Evolutionary conservation across 208 protist genomes (phyloP).

Genomic region (Leptomonas seymouri): DNA sequence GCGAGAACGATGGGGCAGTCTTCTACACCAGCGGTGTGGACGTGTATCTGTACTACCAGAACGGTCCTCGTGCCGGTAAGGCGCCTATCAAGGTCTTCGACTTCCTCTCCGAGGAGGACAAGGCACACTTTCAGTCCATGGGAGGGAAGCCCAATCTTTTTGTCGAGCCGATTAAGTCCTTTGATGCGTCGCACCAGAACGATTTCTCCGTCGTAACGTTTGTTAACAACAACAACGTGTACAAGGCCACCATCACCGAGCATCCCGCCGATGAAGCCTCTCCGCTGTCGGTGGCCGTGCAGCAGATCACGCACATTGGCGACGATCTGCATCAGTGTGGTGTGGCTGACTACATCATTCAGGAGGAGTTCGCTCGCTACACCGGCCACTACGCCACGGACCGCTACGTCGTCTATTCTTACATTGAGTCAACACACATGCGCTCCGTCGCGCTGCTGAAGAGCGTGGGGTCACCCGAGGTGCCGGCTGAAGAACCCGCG

Average conservation of each 20-base stretch:
- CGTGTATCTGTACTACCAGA: conserved; percentile 67
- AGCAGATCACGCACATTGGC: conserved; percentile 69
- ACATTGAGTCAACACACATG: conserved; percentile 78
- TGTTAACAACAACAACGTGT: conserved; percentile 78
- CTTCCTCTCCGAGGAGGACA: conserved; percentile 41
- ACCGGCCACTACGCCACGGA: conserved; percentile 86
- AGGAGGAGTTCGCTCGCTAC: conserved; percentile 92
- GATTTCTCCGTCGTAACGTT: conserved; percentile 54
- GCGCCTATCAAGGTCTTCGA: conserved; percentile 69
- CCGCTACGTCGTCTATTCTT: conserved; percentile 71
- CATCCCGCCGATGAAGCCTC: conserved; percentile 7
- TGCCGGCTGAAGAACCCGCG: conserved; percentile 15
- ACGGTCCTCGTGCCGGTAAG: conserved; percentile 35
- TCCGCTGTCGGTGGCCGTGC: conserved; percentile 45
- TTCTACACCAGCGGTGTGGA: conserved; percentile 68
- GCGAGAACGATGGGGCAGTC: conserved; percentile 53
- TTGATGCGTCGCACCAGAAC: conserved; percentile 12
- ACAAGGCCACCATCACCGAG: conserved; percentile 60
- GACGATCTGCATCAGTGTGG: conserved; percentile 72
- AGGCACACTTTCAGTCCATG: conserved; percentile 40
- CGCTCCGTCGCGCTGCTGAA: conserved; percentile 61
- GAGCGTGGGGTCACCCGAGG: conserved; percentile 27
- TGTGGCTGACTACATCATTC: conserved; percentile 90
- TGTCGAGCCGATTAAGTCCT: conserved; percentile 35
- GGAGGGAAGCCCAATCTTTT: conserved; percentile 62